These are phyloP conservation scores for Mycena crocata DNA, from an alignment of 768 basidiomycete species.

Conservation along the genomic window DNA sequence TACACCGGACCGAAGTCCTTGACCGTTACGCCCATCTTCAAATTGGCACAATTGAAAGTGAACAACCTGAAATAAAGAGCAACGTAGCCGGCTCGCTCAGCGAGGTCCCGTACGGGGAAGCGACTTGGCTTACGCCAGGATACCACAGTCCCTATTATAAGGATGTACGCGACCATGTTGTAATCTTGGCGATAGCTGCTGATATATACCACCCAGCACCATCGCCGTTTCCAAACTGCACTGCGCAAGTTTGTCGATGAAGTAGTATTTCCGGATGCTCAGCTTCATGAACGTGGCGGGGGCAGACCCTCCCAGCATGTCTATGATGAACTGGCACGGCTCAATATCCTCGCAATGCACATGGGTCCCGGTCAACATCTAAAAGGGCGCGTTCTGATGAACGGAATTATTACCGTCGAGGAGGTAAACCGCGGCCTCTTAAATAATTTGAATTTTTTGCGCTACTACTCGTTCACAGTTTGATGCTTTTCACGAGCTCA, in stretches of 20 bases:
- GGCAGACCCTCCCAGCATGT: constrained; percentile 72
- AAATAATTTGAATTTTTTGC: constrained; percentile 4
- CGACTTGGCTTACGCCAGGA: constrained; percentile 63
- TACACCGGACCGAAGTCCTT: constrained; percentile 53
- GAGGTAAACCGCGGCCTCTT: constrained; percentile 59
- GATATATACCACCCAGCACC: constrained; percentile 57
- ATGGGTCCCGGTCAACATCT: constrained; percentile 94
- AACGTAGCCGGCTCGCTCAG: constrained; percentile 64
- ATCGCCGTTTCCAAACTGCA: constrained; percentile 69
- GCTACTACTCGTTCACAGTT: constrained; percentile 59
- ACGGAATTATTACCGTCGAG: constrained; percentile 84
- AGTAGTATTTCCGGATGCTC: constrained; percentile 65
- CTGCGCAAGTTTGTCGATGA: constrained; percentile 83
- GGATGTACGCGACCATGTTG: constrained; percentile 67
- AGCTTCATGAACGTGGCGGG: constrained; percentile 72
- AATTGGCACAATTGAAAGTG: constrained; percentile 70
- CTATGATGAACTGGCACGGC: constrained; percentile 71
- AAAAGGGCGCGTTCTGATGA: constrained; percentile 81
- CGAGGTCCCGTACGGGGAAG: constrained; percentile 77
- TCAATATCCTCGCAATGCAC: constrained; percentile 90
- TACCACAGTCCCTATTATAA: constrained; percentile 37
- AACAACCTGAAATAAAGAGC: constrained; percentile 60
- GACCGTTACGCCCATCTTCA: constrained; percentile 63
- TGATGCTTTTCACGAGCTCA: constrained; percentile 91
- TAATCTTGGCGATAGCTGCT: background rate